Base-by-base conservation (phyloP, 768 basidiomycete genomes). In the Pleurotus eryngii region DNA sequence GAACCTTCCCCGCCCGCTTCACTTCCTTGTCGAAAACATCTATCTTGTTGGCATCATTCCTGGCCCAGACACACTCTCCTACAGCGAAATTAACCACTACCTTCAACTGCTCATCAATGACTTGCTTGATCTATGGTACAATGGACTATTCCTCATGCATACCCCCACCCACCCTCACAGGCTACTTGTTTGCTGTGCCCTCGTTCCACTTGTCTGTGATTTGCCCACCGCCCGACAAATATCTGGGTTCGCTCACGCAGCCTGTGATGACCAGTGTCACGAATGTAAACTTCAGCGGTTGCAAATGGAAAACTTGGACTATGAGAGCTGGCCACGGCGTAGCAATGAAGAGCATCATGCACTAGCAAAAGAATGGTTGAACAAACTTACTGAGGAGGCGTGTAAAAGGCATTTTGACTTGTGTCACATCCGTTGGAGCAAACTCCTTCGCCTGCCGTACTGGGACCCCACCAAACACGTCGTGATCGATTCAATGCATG, bases 401-500 rank as follows among this genome's bases (percentile, higher is more conserved):
- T 39, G 56, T 9, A 38, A 56, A 2, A 30, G 26, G 11, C 53
- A 62, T 4, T 61, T 61, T 47, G 59, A 67, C 12, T 30, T 42
- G 27, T 59, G 56, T 30, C 69, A 71, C 0, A 43, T 74, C 1
- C 54, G 67, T 0, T 76, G 64, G 61, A 67, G 68, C 0, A 62
- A 67, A 15, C 57, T 75, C 0, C 61, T 70, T 14, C 46, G 58
- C 3, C 64, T 77, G 4, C 68, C 71, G 0, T 76, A 76, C 61
- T 76, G 68, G 65, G 60, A 74, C 38, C 68, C 67, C 7, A 66
- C 63, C 2, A 42, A 27, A 1, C 69, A 64, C 35, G 38, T 65
- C 0, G 64, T 70, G 0, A 60, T 74, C 14, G 73, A 78, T 45
- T 57, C 66, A 1, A 77, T 77, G 74, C 75, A 77, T 37, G 65